phyloP scores from a whole-genome alignment of 2,329 filamentous ascomycete species.

The Epichloe brachyelytri region DNA sequence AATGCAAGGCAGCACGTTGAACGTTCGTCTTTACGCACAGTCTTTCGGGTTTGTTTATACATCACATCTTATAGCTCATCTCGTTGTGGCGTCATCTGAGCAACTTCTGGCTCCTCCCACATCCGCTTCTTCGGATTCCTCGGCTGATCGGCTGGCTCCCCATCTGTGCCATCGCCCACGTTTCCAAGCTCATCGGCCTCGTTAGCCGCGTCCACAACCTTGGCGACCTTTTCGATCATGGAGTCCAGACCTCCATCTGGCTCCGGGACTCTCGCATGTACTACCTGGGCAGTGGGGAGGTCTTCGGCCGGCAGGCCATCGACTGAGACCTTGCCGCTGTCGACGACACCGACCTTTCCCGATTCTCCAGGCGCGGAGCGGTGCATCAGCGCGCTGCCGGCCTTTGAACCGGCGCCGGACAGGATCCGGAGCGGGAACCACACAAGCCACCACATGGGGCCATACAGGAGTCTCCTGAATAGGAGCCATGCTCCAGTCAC shows the following conservation, averaged over 20 bases:
- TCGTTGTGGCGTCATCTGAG: constrained; percentile 10
- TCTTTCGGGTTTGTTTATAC: background rate
- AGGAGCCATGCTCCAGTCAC: constrained; percentile 73
- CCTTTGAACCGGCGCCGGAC: constrained; percentile 43
- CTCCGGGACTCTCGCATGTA: constrained; percentile 13
- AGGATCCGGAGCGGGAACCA: constrained; percentile 66
- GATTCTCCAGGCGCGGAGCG: constrained; percentile 14
- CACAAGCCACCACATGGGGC: constrained; percentile 79
- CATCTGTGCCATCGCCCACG: constrained; percentile 8
- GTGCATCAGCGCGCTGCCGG: constrained; percentile 38
- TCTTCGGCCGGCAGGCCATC: constrained; percentile 26
- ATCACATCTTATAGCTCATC: constrained; percentile 24
- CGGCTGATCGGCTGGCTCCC: constrained; percentile 4
- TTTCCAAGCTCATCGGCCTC: constrained; percentile 16
- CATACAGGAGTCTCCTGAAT: constrained; percentile 75
- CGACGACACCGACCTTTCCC: constrained; percentile 15
- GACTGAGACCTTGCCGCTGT: constrained; percentile 16
- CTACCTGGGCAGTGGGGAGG: constrained; percentile 37
- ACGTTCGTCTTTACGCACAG: background rate
- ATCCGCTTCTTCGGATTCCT: constrained; percentile 18
- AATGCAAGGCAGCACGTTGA: background rate
- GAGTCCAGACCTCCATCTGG: constrained; percentile 17
- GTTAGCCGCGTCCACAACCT: constrained; percentile 36
- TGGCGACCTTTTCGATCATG: constrained; percentile 40
- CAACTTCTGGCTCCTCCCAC: constrained; percentile 15